A percentile compares a stretch with the other conserved stretches of the same genome.
phyloP scores from a whole-genome alignment of 2,329 filamentous ascomycete genomes.

The Pestalotiopsis sp. region DNA sequence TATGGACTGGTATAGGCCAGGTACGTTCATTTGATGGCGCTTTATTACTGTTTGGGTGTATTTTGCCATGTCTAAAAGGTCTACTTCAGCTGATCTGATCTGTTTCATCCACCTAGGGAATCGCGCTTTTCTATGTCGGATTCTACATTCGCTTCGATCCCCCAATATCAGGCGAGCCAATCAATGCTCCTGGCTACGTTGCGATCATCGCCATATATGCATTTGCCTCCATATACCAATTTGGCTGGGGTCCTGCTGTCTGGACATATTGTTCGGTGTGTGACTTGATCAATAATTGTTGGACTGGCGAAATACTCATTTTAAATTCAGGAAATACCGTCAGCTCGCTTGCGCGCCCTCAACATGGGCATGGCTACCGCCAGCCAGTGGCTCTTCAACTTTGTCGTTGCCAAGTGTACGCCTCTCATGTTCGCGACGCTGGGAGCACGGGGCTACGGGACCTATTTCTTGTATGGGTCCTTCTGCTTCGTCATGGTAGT shows the following conservation, averaged over 20 bases:
- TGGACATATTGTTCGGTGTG: slow-evolving; percentile 60
- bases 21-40: background rate
- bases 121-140: slow-evolving; percentile 72
- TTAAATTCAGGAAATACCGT: slow-evolving; percentile 63
- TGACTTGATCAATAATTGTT: slow-evolving; percentile 37
- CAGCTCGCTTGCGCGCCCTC: slow-evolving; percentile 64
- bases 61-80: too few relatives aligned
- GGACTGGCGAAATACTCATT: too few relatives aligned
- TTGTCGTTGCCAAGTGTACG: slow-evolving; percentile 69
- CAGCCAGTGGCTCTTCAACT: slow-evolving; percentile 76
- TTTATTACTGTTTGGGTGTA: too few relatives aligned
- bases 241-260: slow-evolving; percentile 71
- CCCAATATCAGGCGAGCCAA: slow-evolving; percentile 52
- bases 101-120: background rate
- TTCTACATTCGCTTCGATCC: slow-evolving; percentile 67
- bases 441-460: slow-evolving; percentile 50
- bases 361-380: slow-evolving; percentile 71
- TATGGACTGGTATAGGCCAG: slow-evolving; percentile 68
- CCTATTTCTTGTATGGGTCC: slow-evolving; percentile 69
- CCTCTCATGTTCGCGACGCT: slow-evolving; percentile 67
- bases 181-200: slow-evolving; percentile 65
- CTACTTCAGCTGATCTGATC: too few relatives aligned
- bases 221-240: slow-evolving; percentile 69
- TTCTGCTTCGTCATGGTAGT: slow-evolving; percentile 69
- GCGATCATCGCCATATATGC: slow-evolving; percentile 74